A percentile compares a stretch with the other conserved stretches of the same genome.
Conservation (phyloP, 148 eudicot genomes). For the Persicaria tinctoria region DNA sequence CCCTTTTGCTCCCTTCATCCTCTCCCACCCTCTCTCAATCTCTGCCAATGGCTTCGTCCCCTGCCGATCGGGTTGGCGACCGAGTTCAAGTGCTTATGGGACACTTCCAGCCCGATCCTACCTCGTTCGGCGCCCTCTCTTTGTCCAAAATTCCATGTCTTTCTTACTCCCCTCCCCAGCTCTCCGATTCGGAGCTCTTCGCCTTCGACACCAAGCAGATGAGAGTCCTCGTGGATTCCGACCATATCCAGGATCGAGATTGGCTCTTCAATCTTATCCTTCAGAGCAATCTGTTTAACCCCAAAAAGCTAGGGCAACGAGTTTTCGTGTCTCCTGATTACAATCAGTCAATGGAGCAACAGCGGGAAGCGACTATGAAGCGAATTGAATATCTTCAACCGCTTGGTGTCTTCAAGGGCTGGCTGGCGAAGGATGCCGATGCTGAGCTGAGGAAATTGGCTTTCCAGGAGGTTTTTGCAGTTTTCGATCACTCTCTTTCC, state of each 20-base stretch:
- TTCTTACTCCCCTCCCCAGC: slow-evolving; percentile 10
- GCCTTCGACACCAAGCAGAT: slow-evolving; percentile 9
- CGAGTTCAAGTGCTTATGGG: slow-evolving; percentile 1
- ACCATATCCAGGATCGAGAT: slow-evolving; percentile 42
- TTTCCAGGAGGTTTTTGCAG: slow-evolving; percentile 38
- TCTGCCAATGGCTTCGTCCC: not conserved
- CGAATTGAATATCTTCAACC: slow-evolving; percentile 30
- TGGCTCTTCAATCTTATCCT: slow-evolving; percentile 36
- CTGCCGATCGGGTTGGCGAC: not conserved
- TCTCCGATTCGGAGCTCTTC: slow-evolving; percentile 5
- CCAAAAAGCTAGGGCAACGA: slow-evolving; percentile 27
- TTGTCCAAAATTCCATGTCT: slow-evolving; percentile 2
- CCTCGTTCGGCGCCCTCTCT: not conserved
- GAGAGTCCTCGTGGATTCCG: slow-evolving; percentile 27
- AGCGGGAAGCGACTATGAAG: slow-evolving; percentile 53
- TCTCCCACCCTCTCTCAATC: not conserved
- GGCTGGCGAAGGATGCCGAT: slow-evolving; percentile 40
- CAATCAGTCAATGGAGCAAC: slow-evolving; percentile 41
- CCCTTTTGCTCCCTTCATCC: not conserved
- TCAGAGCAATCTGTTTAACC: slow-evolving; percentile 39
- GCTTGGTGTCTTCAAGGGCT: slow-evolving; percentile 38
- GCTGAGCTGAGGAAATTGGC: slow-evolving; percentile 59
- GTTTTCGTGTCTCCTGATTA: slow-evolving; percentile 37
- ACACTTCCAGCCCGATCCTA: not conserved
- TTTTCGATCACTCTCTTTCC: slow-evolving; percentile 69